A percentile compares a stretch with the other conserved stretches of the same genome.
These are phyloP conservation scores for Dipteronia sinensis DNA, from an alignment of 345 rosid genomes.

Conservation along the genomic window DNA sequence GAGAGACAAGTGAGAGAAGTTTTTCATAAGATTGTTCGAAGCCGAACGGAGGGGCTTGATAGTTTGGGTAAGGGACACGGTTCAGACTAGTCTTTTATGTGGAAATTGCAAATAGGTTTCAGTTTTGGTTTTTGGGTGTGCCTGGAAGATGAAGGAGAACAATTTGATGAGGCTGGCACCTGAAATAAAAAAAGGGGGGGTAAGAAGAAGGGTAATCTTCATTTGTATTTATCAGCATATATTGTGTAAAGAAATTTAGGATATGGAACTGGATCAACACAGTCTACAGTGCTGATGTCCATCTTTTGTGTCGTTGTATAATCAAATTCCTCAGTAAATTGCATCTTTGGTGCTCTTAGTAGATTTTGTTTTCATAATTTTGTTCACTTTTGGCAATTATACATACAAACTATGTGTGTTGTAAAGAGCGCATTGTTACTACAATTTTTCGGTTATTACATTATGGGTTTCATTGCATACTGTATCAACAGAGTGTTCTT, in stretches of 20 bases:
- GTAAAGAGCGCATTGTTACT: slow-evolving; percentile 3
- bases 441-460: background rate
- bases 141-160: slow-evolving; percentile 10
- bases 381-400: slow-evolving; percentile 12
- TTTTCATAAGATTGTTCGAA: slow-evolving; percentile 74
- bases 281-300: slow-evolving; percentile 35
- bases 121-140: slow-evolving; percentile 9
- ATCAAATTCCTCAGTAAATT: slow-evolving; percentile 39
- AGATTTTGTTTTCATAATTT: slow-evolving; percentile 27
- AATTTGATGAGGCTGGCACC: slow-evolving; percentile 18
- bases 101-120: slow-evolving; percentile 12
- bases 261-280: slow-evolving; percentile 28
- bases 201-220: slow-evolving; percentile 20
- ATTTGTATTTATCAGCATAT: slow-evolving; percentile 42
- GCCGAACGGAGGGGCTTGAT: slow-evolving; percentile 85
- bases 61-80: slow-evolving; percentile 45
- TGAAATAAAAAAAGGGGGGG: slow-evolving; percentile 18
- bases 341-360: slow-evolving; percentile 38
- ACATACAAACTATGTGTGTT: slow-evolving; percentile 22
- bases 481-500: background rate
- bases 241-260: slow-evolving; percentile 53
- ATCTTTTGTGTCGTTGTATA: slow-evolving; percentile 44
- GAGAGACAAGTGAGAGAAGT: slow-evolving; percentile 85
- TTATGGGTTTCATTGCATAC: slow-evolving; percentile 1
- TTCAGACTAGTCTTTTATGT: slow-evolving; percentile 30